These are phyloP conservation scores for Chlamydomonas sphaeroides DNA, from an alignment of 139 green algal genomes.

Conservation along the genomic window DNA sequence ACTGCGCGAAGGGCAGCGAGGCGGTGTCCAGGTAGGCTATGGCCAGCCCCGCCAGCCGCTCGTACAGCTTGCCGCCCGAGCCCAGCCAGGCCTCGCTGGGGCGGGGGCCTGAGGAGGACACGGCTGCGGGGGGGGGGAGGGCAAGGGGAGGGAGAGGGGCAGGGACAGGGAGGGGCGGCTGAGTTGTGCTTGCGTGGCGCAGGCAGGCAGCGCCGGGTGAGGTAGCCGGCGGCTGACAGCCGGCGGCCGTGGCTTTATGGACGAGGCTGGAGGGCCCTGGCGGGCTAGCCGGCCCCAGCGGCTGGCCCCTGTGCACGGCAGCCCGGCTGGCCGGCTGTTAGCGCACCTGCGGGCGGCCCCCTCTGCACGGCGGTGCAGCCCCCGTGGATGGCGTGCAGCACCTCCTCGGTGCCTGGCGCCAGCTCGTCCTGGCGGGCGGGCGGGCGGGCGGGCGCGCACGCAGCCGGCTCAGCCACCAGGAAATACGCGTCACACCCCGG, in stretches of 20 bases:
- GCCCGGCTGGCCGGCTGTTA: too few species aligned
- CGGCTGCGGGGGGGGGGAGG: neutral
- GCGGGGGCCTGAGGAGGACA: neutral
- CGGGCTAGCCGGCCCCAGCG: too few species aligned
- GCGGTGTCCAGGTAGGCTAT: constrained; percentile 59
- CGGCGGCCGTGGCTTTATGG: too few species aligned
- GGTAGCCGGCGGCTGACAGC: too few species aligned
- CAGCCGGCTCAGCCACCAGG: too few species aligned
- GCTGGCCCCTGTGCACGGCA: too few species aligned
- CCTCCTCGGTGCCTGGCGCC: constrained; percentile 33
- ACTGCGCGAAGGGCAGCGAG: constrained; percentile 62
- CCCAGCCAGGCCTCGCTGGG: constrained; percentile 30
- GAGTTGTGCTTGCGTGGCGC: neutral
- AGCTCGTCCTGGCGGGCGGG: constrained; percentile 29
- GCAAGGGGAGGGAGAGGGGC: neutral
- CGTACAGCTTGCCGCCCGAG: constrained; percentile 52
- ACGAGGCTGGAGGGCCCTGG: too few species aligned
- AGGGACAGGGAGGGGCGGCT: neutral
- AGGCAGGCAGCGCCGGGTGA: neutral
- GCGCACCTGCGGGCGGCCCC: neutral
- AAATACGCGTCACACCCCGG: too few species aligned
- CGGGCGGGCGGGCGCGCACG: neutral
- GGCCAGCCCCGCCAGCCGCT: constrained; percentile 42
- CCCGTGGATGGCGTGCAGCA: constrained; percentile 57
- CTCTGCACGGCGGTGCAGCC: constrained; percentile 51